phyloP scores from a whole-genome alignment of 805 yeast species.

The Danielia reshetovae region DNA sequence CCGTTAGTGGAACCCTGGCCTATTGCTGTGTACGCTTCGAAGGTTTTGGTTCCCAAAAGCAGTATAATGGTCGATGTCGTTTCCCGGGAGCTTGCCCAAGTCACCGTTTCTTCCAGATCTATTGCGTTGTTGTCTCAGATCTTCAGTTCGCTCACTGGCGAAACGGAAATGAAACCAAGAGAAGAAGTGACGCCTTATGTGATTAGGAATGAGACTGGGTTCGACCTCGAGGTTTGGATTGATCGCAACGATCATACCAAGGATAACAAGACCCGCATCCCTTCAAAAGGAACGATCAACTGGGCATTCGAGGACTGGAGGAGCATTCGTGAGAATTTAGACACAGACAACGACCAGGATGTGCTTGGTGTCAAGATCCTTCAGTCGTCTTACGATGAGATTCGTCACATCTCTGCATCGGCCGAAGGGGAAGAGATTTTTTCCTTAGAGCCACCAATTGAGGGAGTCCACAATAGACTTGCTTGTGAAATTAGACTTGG shows the following conservation, averaged over 20 bases:
- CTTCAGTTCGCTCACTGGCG: slow-evolving; percentile 51
- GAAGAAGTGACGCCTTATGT: slow-evolving; percentile 81
- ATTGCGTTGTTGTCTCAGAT: slow-evolving; percentile 74
- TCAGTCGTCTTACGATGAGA: slow-evolving; percentile 51
- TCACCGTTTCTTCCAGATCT: slow-evolving; percentile 78
- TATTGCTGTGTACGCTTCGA: slow-evolving; percentile 64
- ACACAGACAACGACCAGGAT: slow-evolving; percentile 58
- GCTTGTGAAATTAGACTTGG: slow-evolving; percentile 67
- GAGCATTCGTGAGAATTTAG: slow-evolving; percentile 72
- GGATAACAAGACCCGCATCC: slow-evolving; percentile 30
- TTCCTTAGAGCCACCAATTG: slow-evolving; percentile 56
- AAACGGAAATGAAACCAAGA: slow-evolving; percentile 55
- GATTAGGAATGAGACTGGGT: slow-evolving; percentile 81
- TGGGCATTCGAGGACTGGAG: slow-evolving; percentile 98
- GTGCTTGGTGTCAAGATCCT: slow-evolving; percentile 59
- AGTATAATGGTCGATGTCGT: slow-evolving; percentile 60
- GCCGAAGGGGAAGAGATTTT: slow-evolving; percentile 82
- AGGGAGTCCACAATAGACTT: slow-evolving; percentile 68
- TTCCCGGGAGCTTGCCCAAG: slow-evolving; percentile 73
- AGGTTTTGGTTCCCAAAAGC: slow-evolving; percentile 41
- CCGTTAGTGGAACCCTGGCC: slow-evolving; percentile 90
- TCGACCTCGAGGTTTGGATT: slow-evolving; percentile 78
- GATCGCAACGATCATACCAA: slow-evolving; percentile 35
- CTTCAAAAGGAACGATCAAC: slow-evolving; percentile 50
- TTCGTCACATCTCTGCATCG: slow-evolving; percentile 60